A percentile compares a stretch with the other conserved stretches of the same genome.
Conservation (phyloP, 2,329 filamentous ascomycete genomes). For the Xylariaceae sp. region DNA sequence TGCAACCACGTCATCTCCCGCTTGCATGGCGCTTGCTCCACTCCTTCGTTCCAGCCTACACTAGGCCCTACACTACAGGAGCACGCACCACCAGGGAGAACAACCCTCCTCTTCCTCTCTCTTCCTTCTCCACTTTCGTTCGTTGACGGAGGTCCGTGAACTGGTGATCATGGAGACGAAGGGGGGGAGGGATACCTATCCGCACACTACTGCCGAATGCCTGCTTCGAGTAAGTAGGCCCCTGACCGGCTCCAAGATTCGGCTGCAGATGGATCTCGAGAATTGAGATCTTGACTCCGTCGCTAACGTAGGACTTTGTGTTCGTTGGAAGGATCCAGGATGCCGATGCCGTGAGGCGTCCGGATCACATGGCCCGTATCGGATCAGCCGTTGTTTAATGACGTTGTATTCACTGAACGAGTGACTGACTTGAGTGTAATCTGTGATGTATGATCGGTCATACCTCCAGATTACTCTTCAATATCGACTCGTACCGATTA, state of each 20-base stretch:
- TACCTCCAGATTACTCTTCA: background rate
- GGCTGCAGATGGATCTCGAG: background rate
- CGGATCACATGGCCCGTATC: constrained; percentile 1
- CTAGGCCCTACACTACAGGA: constrained; percentile 11
- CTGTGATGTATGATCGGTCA: constrained; percentile 1
- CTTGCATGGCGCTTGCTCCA: constrained; percentile 21
- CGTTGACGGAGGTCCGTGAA: background rate
- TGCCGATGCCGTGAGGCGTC: background rate
- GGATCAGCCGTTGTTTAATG: constrained; percentile 3
- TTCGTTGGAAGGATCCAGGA: background rate
- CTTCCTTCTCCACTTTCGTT: constrained; percentile 7
- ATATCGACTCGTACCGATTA: background rate
- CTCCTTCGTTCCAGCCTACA: constrained; percentile 14
- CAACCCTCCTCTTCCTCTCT: too few species aligned
- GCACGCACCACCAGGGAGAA: constrained; percentile 14
- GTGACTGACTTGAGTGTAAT: background rate
- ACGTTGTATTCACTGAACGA: background rate
- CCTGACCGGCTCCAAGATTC: background rate
- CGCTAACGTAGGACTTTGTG: too few species aligned
- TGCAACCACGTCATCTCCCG: constrained; percentile 28
- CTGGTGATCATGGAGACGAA: constrained; percentile 18
- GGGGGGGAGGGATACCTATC: constrained; percentile 21
- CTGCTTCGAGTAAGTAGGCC: background rate
- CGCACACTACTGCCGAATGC: constrained; percentile 8
- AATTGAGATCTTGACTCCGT: too few species aligned